Base-by-base conservation (phyloP, 306 rosid species). In the Lathyrus oleraceus region DNA sequence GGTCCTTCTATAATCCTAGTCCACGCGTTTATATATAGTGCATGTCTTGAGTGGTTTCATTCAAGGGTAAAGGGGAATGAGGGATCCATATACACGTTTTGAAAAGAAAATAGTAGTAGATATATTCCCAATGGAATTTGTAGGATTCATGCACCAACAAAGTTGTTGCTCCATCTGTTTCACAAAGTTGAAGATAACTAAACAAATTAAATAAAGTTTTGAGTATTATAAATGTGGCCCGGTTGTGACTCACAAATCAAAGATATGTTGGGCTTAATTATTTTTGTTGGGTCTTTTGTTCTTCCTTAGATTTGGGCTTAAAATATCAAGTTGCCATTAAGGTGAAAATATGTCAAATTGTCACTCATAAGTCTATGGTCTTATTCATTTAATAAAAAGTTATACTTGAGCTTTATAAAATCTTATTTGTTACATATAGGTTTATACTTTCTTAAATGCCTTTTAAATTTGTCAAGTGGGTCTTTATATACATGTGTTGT, bases 91-190 rank as follows among this genome's bases (percentile, higher is more conserved):
- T 20, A 53, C 60, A 53, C 60, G 39, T 20, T 21, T 7, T 60
- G 25, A 19, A 36, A 38, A 39, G 10, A 67, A 56, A 16, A 35
- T 35, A 35, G 38, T 60, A 1, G 16, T 15, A 19, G 1, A 66
- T 39, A 12, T 67, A 27, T n/a, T 54, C 16, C 25, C 4, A 0
- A 6, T 30, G n/a, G 48, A 42, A 57, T 44, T 59, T 5, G 68
- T 71, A 28, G 32, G 35, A 58, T 71, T 11, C 60, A 17, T 75
- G 65, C 16, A 61, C 65, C n/a, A 32, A 49, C 38, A 76, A 35
- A 60, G 69, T 57, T 70, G 67, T 43, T 68, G 27, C 38, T 59
- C 19, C 27, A 38, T 47, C 7, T 44, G 71, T 61, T 65, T 61
- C 70, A 39, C n/a, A 76, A 39, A 11, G 40, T 61, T 63, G 51